phyloP scores from a whole-genome alignment of 108 stramenopile species.

The Discostella stelligeroides region DNA sequence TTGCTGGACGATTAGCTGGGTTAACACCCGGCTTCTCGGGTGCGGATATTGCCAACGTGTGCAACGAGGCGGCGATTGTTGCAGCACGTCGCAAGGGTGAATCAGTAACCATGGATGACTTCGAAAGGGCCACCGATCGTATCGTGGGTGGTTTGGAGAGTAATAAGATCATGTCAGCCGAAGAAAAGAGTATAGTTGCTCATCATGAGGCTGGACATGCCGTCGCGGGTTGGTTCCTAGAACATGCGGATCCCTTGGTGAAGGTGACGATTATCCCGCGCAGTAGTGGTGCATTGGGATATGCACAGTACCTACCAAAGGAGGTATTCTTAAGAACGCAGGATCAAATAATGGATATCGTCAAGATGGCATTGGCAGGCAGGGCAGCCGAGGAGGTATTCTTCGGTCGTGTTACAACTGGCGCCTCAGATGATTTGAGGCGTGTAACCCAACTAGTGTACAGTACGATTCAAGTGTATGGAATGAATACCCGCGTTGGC shows the following conservation, averaged over 20 bases:
- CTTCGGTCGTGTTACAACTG: conserved; percentile 95
- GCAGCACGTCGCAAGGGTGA: conserved; percentile 92
- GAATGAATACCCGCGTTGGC: conserved; percentile 94
- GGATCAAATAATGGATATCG: conserved; percentile 94
- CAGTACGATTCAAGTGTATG: conserved; percentile 91
- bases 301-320: conserved; percentile 96
- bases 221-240: conserved; percentile 93
- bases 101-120: conserved; percentile 84
- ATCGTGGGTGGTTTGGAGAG: conserved; percentile 96
- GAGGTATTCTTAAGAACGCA: conserved; percentile 84
- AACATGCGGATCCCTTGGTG: conserved; percentile 95
- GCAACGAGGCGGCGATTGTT: conserved; percentile 98
- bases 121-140: conserved; percentile 94
- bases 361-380: conserved; percentile 97
- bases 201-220: conserved; percentile 99
- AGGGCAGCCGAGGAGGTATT: conserved; percentile 94
- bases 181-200: conserved; percentile 91
- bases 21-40: conserved; percentile 95
- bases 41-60: conserved; percentile 97
- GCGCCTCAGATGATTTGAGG: conserved; percentile 93
- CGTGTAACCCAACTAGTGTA: conserved; percentile 94
- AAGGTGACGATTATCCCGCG: conserved; percentile 98
- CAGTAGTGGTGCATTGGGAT: conserved; percentile 90
- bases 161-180: conserved; percentile 90
- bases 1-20: conserved; percentile 88